Evolutionary conservation across 2,329 filamentous ascomycete genomes (phyloP).

Genomic region (Ceratocystis eucalypticola): DNA sequence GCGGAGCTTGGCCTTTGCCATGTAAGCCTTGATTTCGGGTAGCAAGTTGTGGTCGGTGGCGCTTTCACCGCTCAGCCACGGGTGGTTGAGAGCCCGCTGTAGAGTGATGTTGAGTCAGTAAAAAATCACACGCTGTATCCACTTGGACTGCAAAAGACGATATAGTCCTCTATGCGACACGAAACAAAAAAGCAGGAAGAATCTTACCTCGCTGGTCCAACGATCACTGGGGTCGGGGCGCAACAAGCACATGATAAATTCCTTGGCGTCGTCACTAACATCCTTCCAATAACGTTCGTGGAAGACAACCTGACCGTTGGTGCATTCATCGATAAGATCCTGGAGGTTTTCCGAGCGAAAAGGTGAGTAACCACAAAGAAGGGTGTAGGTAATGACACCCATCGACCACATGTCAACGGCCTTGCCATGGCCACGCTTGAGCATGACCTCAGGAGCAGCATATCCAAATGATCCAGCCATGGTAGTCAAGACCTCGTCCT

Average conservation of each 20-base stretch:
- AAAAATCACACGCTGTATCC: slow-evolving; percentile 3
- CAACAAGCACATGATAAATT: slow-evolving; percentile 75
- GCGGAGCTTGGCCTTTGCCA: slow-evolving; percentile 78
- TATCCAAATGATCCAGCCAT: slow-evolving; percentile 99
- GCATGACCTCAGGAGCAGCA: slow-evolving; percentile 94
- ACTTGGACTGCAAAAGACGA: slow-evolving; percentile 3
- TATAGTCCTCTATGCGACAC: neutral
- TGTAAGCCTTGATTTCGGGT: slow-evolving; percentile 89
- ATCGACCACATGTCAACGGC: slow-evolving; percentile 99
- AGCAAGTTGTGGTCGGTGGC: slow-evolving; percentile 90
- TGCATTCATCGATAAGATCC: slow-evolving; percentile 91
- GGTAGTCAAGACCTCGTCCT: slow-evolving; percentile 83
- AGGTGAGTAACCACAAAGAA: slow-evolving; percentile 94
- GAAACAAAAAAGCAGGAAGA: neutral
- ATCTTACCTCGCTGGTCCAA: slow-evolving; percentile 56
- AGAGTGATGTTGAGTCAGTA: neutral
- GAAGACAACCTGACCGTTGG: slow-evolving; percentile 70
- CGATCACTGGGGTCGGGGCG: slow-evolving; percentile 66
- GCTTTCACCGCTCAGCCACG: slow-evolving; percentile 81
- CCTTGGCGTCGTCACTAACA: slow-evolving; percentile 86
- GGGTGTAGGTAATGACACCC: slow-evolving; percentile 95
- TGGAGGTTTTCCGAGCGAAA: slow-evolving; percentile 90
- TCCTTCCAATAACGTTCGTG: slow-evolving; percentile 98
- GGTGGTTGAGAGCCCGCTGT: slow-evolving; percentile 64
- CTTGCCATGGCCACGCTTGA: slow-evolving; percentile 94